Evolutionary conservation across 202 grass and related monocot species (phyloP).

Genomic region (Zizania palustris): DNA sequence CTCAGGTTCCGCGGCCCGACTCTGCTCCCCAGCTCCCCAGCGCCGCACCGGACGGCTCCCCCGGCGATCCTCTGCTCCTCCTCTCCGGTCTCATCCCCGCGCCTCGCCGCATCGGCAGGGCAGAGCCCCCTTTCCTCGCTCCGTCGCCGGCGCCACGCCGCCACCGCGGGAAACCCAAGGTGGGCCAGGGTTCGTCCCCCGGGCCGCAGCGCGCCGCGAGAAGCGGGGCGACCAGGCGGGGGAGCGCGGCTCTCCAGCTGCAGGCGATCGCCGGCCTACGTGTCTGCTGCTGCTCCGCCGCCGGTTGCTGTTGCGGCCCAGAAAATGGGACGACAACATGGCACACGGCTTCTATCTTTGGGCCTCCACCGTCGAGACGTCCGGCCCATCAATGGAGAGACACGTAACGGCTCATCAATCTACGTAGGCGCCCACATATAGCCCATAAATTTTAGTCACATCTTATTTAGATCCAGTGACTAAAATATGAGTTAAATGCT

Average conservation of each 20-base stretch:
- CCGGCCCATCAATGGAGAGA: neutral
- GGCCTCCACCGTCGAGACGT: too few species aligned
- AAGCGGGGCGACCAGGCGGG: slow-evolving; percentile 11
- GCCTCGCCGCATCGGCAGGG: slow-evolving; percentile 41
- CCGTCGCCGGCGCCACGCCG: neutral
- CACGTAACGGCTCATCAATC: neutral
- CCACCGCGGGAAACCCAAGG: neutral
- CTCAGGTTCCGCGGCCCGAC: slow-evolving; percentile 76
- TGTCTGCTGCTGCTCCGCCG: neutral
- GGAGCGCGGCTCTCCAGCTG: slow-evolving; percentile 3
- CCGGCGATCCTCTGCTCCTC: neutral
- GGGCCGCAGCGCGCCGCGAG: neutral
- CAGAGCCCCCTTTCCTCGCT: slow-evolving; percentile 39
- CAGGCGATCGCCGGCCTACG: neutral
- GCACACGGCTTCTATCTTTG: too few species aligned
- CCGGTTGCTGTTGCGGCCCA: neutral
- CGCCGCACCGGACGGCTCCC: slow-evolving; percentile 25
- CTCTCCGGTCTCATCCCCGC: slow-evolving; percentile 13
- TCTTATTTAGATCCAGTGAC: too few species aligned
- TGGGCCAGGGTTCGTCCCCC: slow-evolving; percentile 3
- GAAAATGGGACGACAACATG: neutral
- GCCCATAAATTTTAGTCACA: too few species aligned
- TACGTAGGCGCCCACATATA: neutral
- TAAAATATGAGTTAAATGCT: too few species aligned
- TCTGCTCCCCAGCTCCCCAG: slow-evolving; percentile 55